Base-by-base conservation (phyloP, 805 yeast genomes). In the Priceomyces melissophilus region DNA sequence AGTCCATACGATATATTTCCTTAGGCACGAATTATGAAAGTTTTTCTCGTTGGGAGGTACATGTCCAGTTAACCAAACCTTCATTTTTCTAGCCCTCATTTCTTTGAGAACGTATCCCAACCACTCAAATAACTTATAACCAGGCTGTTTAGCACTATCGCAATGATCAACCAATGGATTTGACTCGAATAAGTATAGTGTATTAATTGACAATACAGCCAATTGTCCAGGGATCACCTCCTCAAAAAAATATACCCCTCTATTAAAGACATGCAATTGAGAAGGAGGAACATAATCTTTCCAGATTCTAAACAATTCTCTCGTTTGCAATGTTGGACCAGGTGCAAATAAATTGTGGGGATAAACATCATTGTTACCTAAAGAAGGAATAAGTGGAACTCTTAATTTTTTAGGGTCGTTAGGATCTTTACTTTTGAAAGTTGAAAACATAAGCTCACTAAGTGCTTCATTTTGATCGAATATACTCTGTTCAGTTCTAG, bases 361-460 rank as follows among this genome's bases (percentile, higher is more conserved):
- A 58, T 79, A 87, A 3, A 87, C 95, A 58, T 88, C 96, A 55
- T 87, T 87, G 57, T 87, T 87, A 2, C 96, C 96, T 31, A 87
- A 59, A 40, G 84, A 74, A 28, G 96, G 95, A 25, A 87, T 65
- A 10, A 85, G 69, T 29, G 56, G 61, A 10, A 58, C 75, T 32
- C 65, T 67, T 47, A 73, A 63, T 27, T 67, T 68, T 40, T 75
- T 58, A 36, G 78, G 78, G 41, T 73, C 70, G 5, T 50, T 41
- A 33, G 70, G 74, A 43, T 67, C 61, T 10, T 66, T 65, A 43
- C 74, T 78, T 48, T 70, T 69, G 58, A 86, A 84, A 1, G 75
- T 55, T 9, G 71, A 67, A 38, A 68, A 64, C 67, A 87, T 72
- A 41, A 70, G 50, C 13, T 67, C 64, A 3, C 87, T 72, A 8